These are phyloP conservation scores for Bocquillonia castaneifolia DNA, from an alignment of 441 rosid genomes.

Conservation along the genomic window DNA sequence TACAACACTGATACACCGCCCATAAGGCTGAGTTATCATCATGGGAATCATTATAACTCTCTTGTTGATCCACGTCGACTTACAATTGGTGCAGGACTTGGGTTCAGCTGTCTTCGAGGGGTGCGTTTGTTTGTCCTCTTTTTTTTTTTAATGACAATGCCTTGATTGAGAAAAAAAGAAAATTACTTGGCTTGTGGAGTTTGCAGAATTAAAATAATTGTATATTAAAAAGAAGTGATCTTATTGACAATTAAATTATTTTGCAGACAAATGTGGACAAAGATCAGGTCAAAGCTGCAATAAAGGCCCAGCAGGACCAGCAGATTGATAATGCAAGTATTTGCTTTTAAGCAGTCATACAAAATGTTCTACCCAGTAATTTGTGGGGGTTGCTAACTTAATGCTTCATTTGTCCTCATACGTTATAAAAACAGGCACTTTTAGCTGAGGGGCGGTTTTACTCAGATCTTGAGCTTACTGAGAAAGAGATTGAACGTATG, in stretches of 20 bases:
- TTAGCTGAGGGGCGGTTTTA: constrained; percentile 85
- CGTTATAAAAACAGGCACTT: constrained; percentile 54
- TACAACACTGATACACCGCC: constrained; percentile 88
- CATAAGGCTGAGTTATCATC: constrained; percentile 81
- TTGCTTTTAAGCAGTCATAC: not conserved
- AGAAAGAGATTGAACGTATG: constrained; percentile 86
- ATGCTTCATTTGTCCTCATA: not conserved
- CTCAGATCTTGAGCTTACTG: constrained; percentile 94
- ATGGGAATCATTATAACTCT: constrained; percentile 96
- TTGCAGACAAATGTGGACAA: constrained; percentile 77
- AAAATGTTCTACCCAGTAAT: not conserved
- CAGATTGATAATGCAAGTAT: constrained; percentile 80
- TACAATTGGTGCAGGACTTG: constrained; percentile 92
- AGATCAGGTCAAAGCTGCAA: constrained; percentile 96
- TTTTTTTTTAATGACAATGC: not conserved
- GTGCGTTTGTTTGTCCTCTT: constrained; percentile 32
- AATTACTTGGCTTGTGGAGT: too few species aligned
- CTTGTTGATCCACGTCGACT: constrained; percentile 83
- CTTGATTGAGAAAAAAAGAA: too few species aligned
- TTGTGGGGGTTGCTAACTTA: constrained; percentile 14
- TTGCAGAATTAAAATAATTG: too few species aligned
- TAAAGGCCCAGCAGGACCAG: constrained; percentile 93
- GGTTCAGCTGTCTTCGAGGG: constrained; percentile 91
- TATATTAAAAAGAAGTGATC: not conserved
- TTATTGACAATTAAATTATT: not conserved